Conservation (phyloP, 2,329 filamentous ascomycete species). For the Ambrosiella cleistominuta region DNA sequence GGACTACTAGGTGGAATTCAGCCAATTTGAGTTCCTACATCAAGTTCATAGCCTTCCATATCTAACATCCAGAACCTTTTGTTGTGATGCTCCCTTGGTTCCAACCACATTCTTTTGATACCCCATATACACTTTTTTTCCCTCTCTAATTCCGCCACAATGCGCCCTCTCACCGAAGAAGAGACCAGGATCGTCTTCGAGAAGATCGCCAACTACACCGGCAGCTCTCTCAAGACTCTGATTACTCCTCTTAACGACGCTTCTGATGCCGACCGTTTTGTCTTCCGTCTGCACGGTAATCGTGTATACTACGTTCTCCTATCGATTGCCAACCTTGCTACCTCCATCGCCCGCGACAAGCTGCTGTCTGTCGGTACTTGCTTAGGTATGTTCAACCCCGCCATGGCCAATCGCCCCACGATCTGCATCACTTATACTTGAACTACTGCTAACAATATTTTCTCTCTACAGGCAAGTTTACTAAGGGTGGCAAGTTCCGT, state of each 20-base stretch:
- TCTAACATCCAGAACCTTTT: constrained; percentile 2
- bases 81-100: background rate
- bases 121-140: background rate
- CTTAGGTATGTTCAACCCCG: constrained; percentile 31
- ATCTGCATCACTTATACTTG: background rate
- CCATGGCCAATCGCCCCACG: background rate
- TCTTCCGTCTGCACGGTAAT: constrained; percentile 67
- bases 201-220: constrained; percentile 89
- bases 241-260: constrained; percentile 55
- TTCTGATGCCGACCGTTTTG: constrained; percentile 56
- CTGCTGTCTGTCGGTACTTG: constrained; percentile 81
- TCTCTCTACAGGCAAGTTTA: constrained; percentile 59
- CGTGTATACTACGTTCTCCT: constrained; percentile 86
- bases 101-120: constrained; percentile 1
- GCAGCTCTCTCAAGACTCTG: constrained; percentile 68
- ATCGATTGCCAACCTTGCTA: constrained; percentile 79
- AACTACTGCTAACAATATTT: constrained; percentile 12
- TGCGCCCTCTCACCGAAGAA: constrained; percentile 66
- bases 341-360: constrained; percentile 62
- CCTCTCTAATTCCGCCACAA: constrained; percentile 23
- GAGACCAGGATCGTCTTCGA: constrained; percentile 72
- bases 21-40: background rate
- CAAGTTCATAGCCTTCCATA: background rate
- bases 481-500: constrained; percentile 88
- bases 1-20: background rate